Base-by-base conservation (phyloP, 1,139 yeast species). In the Fermentozyma sake region DNA sequence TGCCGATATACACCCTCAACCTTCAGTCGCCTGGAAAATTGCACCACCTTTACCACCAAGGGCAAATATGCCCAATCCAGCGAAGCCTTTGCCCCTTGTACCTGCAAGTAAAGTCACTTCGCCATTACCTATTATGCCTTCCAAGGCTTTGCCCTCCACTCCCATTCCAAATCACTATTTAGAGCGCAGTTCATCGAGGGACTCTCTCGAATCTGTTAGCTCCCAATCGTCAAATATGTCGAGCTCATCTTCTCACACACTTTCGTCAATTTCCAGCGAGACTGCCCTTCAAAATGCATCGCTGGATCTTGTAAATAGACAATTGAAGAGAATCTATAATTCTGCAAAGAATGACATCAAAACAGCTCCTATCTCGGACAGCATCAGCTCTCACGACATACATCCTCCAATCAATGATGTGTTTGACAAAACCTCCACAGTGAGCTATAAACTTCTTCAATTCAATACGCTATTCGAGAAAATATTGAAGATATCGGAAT, bases 301-400 rank as follows among this genome's bases (percentile, higher is more conserved):
- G 12, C 46, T 43, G 6, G 57, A 46, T 13, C 32, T 35, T 5
- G 44, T 45, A 14, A 50, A 45, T 24, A 42, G 42, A 25, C 42
- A 43, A 23, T 39, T 66, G 22, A 36, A 41, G n/a, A 51, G 45
- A 24, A 32, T 62, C 6, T 66, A 63, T 36, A 67, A 66, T 38
- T 30, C 45, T 2, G 41, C 54, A 26, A 67, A 67, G 34, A 64
- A 64, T 35, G 52, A 51, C 4, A 61, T 65, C 22, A 46, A 41
- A 4, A 33, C 29, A 12, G 53, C 63, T 3, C 72, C 72, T 2
- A 34, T 61, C n/a, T 33, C 37, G 9, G 31, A 30, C 12, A 30
- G 31, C 13, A 28, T 33, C 11, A 24, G 24, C 17, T n/a, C n/a
- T n/a, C n/a, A n/a, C n/a, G n/a, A n/a, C n/a, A n/a, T n/a, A n/a